These are phyloP conservation scores for Phlyctochytrium planicorne DNA, from an alignment of 192 early-diverging fungal species.

Conservation along the genomic window DNA sequence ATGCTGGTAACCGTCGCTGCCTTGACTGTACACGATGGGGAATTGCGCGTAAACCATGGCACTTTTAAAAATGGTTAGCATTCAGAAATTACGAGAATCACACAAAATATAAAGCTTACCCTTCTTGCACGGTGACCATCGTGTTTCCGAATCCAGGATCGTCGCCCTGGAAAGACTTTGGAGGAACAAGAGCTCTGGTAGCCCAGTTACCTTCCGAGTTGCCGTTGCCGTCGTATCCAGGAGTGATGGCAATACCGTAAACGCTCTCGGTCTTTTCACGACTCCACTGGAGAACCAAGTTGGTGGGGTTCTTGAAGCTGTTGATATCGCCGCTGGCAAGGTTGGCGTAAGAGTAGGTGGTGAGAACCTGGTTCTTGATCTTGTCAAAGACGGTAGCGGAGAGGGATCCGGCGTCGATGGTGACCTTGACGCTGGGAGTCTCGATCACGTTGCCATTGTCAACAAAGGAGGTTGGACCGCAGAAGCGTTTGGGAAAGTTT, in stretches of 20 bases:
- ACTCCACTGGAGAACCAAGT: not conserved
- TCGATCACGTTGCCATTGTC: not conserved
- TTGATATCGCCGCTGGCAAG: not conserved
- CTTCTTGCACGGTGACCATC: not conserved
- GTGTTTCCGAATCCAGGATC: not conserved
- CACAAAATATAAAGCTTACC: too few species aligned
- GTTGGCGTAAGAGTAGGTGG: not conserved
- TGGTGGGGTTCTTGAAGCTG: not conserved
- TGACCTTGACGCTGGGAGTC: not conserved
- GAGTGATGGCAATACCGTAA: not conserved
- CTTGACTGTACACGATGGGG: slow-evolving; percentile 11
- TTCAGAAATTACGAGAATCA: too few species aligned
- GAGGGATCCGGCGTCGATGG: not conserved
- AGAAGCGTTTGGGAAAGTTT: not conserved
- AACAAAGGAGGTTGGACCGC: not conserved
- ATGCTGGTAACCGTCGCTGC: slow-evolving; percentile 11
- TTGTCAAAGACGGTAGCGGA: not conserved
- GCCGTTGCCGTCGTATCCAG: not conserved
- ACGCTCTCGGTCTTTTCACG: not conserved
- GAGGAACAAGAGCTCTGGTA: not conserved
- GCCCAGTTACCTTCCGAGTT: not conserved
- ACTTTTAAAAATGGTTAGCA: too few species aligned
- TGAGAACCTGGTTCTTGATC: not conserved
- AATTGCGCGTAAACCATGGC: slow-evolving; percentile 8
- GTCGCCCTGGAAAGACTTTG: slow-evolving; percentile 12